These are phyloP conservation scores for Stagonosporopsis vannaccii DNA, from an alignment of 2,329 filamentous ascomycete species.

Conservation along the genomic window DNA sequence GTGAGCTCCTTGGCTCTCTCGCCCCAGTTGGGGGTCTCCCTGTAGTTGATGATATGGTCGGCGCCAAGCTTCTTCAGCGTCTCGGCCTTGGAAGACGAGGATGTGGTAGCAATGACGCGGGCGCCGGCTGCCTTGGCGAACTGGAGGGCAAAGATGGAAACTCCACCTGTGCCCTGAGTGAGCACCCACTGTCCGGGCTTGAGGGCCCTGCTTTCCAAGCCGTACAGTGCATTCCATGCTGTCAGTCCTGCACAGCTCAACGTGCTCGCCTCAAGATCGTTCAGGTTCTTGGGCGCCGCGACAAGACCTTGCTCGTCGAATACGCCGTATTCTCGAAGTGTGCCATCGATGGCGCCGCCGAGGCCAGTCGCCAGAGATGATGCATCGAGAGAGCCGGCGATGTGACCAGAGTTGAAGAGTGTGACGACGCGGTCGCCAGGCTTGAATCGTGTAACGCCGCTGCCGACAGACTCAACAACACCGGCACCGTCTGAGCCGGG, in stretches of 20 bases:
- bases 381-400: slow-evolving; percentile 57
- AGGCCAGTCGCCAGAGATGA: slow-evolving; percentile 62
- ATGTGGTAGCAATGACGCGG: slow-evolving; percentile 65
- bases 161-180: slow-evolving; percentile 75
- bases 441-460: slow-evolving; percentile 64
- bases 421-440: slow-evolving; percentile 67
- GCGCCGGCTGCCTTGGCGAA: slow-evolving; percentile 63
- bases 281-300: slow-evolving; percentile 64
- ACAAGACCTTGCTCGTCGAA: slow-evolving; percentile 75
- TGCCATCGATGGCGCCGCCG: slow-evolving; percentile 73
- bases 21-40: slow-evolving; percentile 61
- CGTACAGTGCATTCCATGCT: slow-evolving; percentile 63
- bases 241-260: slow-evolving; percentile 55
- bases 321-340: slow-evolving; percentile 70
- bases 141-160: slow-evolving; percentile 70
- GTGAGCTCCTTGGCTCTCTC: slow-evolving; percentile 61
- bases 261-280: slow-evolving; percentile 56
- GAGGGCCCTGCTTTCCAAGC: slow-evolving; percentile 50
- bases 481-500: slow-evolving; percentile 63
- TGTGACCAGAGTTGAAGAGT: slow-evolving; percentile 68
- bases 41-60: slow-evolving; percentile 66
- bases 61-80: slow-evolving; percentile 61
- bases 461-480: slow-evolving; percentile 61
- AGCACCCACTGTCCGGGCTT: slow-evolving; percentile 60
- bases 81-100: slow-evolving; percentile 58